A percentile compares a stretch with the other conserved stretches of the same genome.
Evolutionary conservation across 129 eudicot species (phyloP).

Genomic region (Helianthus tuberosus): DNA sequence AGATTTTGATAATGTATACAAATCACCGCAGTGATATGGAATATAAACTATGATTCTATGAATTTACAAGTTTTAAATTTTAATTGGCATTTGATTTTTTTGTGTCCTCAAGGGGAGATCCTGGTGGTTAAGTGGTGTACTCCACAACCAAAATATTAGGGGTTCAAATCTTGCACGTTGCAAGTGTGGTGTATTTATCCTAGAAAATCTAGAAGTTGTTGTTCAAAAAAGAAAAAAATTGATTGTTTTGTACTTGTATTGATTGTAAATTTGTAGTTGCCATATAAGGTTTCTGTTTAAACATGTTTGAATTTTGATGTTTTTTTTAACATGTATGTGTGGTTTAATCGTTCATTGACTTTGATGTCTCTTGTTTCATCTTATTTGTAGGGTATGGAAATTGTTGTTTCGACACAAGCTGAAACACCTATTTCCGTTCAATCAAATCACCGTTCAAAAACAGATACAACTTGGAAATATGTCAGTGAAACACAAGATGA

Average conservation of each 20-base stretch:
- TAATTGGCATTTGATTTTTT: not conserved
- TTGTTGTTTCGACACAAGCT: not conserved
- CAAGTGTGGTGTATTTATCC: no score
- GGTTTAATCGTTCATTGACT: not conserved
- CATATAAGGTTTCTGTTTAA: not conserved
- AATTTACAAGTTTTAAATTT: not conserved
- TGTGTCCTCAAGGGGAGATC: not conserved
- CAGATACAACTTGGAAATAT: conserved; percentile 10
- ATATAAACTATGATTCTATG: no score
- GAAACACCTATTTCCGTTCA: not conserved
- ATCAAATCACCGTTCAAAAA: conserved; percentile 9
- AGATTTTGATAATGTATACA: no score
- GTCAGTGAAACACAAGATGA: not conserved
- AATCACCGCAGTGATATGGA: no score
- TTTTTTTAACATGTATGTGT: not conserved
- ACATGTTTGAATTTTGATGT: not conserved
- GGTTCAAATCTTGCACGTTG: no score
- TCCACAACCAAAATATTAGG: no score
- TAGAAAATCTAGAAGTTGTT: no score
- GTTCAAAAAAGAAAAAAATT: no score
- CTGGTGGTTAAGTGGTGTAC: no score
- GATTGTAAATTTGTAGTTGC: not conserved
- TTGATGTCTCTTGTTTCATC: conserved; percentile 5
- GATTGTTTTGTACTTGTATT: not conserved
- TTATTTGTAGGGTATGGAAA: conserved; percentile 10